phyloP scores from a whole-genome alignment of 768 basidiomycete species.

The Russula sp. region DNA sequence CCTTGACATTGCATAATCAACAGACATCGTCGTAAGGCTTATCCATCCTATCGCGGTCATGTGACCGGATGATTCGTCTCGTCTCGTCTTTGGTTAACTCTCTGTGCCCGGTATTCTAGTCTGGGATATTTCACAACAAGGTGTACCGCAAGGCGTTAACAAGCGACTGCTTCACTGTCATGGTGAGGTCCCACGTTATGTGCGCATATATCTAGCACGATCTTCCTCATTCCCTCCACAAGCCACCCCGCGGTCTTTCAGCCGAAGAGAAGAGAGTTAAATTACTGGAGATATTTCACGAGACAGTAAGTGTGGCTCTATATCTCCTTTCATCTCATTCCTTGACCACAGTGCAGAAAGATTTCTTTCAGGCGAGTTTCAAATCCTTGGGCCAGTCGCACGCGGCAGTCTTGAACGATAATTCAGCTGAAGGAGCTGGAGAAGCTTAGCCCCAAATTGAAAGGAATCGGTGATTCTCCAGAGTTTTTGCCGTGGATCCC shows the following conservation, averaged over 20 bases:
- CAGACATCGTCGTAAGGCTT: neutral
- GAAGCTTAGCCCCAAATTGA: no score
- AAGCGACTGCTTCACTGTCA: neutral
- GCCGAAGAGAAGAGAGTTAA: conserved; percentile 56
- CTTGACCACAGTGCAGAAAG: neutral
- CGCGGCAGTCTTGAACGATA: no score
- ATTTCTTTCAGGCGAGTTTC: conserved; percentile 41
- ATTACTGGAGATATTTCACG: conserved; percentile 76
- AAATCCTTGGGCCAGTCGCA: neutral
- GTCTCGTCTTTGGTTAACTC: no score
- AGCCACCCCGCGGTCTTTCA: conserved; percentile 53
- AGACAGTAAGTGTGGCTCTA: conserved; percentile 48
- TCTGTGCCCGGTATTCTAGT: no score
- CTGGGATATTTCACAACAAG: no score
- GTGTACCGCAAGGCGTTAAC: neutral
- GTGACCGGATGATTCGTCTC: neutral
- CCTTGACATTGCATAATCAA: conserved; percentile 16
- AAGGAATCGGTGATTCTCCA: no score
- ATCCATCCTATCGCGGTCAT: neutral
- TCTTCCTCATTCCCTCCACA: no score
- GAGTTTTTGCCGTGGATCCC: no score
- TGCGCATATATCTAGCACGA: neutral
- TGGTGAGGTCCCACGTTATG: neutral
- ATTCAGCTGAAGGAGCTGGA: no score
- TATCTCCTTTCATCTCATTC: neutral